phyloP scores from a whole-genome alignment of 768 basidiomycete genomes.

The Termitomyces sp. region DNA sequence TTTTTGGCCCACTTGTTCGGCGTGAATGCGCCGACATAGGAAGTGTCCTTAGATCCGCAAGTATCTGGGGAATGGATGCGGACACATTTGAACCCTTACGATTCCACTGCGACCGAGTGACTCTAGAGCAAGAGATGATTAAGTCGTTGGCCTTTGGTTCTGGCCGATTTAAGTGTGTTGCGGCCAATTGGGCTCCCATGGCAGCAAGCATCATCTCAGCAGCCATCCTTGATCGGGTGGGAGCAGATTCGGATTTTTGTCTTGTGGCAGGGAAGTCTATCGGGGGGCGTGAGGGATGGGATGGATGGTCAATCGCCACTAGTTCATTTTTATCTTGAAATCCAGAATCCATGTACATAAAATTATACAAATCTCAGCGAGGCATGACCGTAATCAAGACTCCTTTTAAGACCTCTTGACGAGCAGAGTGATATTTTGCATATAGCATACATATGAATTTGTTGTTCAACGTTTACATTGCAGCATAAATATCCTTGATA shows the following conservation, averaged over 20 bases:
- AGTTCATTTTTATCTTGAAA: neutral
- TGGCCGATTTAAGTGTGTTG: constrained; percentile 46
- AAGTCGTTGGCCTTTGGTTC: constrained; percentile 44
- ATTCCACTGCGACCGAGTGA: constrained; percentile 18
- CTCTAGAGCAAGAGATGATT: constrained; percentile 16
- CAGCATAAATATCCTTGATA: constrained; percentile 1
- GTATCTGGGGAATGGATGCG: constrained; percentile 35
- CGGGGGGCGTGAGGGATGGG: constrained; percentile 41
- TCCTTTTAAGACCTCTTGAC: neutral
- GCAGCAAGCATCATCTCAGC: constrained; percentile 47
- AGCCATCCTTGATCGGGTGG: constrained; percentile 32
- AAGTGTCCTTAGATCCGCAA: constrained; percentile 24
- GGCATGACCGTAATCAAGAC: neutral
- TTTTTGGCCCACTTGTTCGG: constrained; percentile 4
- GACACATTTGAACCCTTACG: constrained; percentile 42
- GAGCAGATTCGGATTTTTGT: constrained; percentile 21
- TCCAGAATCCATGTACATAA: neutral
- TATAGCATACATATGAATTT: neutral
- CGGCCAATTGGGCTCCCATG: constrained; percentile 45
- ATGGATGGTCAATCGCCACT: constrained; percentile 33
- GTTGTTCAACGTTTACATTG: constrained; percentile 7
- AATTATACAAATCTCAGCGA: neutral
- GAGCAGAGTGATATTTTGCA: neutral
- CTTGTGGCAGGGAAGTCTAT: constrained; percentile 27
- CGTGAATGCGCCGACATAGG: constrained; percentile 34